A percentile compares a stretch with the other conserved stretches of the same genome.
Conservation (phyloP, 129 eudicot species). For the Arctium lappa region DNA sequence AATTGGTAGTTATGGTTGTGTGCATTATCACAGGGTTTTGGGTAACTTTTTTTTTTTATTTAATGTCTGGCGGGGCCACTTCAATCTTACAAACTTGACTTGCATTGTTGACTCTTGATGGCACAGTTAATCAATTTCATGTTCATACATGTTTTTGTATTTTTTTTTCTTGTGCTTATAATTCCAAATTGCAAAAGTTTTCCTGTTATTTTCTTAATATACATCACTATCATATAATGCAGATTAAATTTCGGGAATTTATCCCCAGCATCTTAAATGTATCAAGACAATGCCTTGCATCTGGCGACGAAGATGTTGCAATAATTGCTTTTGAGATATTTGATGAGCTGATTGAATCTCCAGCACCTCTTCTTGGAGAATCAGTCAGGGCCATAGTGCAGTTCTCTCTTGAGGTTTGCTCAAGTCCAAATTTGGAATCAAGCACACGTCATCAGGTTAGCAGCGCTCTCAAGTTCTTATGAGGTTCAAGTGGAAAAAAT, state of each 20-base stretch:
- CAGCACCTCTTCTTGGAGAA: conserved; percentile 93
- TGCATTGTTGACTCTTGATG: not conserved
- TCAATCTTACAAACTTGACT: too few relatives aligned
- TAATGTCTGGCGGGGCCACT: too few relatives aligned
- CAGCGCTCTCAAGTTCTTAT: not conserved
- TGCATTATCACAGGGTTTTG: too few relatives aligned
- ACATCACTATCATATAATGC: conserved; percentile 12
- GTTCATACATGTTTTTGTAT: not conserved
- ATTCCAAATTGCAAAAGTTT: not conserved
- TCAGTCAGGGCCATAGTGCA: conserved; percentile 91
- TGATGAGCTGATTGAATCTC: conserved; percentile 95
- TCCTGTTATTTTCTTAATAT: conserved; percentile 8
- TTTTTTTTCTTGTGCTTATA: not conserved
- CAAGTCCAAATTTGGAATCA: conserved; percentile 70
- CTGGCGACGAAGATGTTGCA: conserved; percentile 94
- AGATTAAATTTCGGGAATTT: conserved; percentile 89
- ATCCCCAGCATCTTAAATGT: conserved; percentile 90
- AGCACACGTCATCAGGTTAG: conserved; percentile 97
- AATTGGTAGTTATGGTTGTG: too few relatives aligned
- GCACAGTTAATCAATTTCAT: not conserved
- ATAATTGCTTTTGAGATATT: conserved; percentile 94
- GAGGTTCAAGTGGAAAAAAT: not conserved
- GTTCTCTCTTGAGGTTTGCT: conserved; percentile 95
- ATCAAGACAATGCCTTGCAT: conserved; percentile 88
- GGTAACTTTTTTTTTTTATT: too few relatives aligned